These are phyloP conservation scores for Peronosclerospora sorghi DNA, from an alignment of 352 stramenopile genomes.

Conservation along the genomic window DNA sequence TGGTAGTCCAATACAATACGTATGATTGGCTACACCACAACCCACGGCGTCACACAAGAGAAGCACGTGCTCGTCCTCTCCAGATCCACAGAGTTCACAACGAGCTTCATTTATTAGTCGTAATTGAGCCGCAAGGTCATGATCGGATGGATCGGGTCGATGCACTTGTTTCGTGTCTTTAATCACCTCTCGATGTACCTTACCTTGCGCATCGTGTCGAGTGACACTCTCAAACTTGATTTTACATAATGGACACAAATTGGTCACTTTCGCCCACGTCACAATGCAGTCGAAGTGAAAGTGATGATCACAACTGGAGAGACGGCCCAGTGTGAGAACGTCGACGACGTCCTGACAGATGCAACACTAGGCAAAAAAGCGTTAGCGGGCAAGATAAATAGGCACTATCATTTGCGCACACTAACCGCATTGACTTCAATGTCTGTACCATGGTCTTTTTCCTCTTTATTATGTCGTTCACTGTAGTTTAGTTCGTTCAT, in stretches of 20 bases:
- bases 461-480: no score
- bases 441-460: no score
- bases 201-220: constrained; percentile 26
- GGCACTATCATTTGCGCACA: no score
- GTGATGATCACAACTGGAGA: constrained; percentile 57
- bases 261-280: constrained; percentile 72
- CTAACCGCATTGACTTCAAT: no score
- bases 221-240: constrained; percentile 51
- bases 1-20: constrained; percentile 56
- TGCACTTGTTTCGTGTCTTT: constrained; percentile 53
- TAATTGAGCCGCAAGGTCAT: constrained; percentile 59
- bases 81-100: constrained; percentile 59
- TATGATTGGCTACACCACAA: constrained; percentile 61
- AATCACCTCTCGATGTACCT: constrained; percentile 30
- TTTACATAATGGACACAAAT: constrained; percentile 78
- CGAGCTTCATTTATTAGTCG: constrained; percentile 57
- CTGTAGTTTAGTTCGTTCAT: no score
- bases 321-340: constrained; percentile 34
- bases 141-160: constrained; percentile 41
- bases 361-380: constrained; percentile 40
- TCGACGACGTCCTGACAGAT: constrained; percentile 72
- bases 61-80: constrained; percentile 71
- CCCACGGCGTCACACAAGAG: constrained; percentile 58
- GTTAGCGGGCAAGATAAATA: no score
- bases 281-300: constrained; percentile 83